Evolutionary conservation across 1,139 yeast species (phyloP).

Genomic region (Pichia sp.): DNA sequence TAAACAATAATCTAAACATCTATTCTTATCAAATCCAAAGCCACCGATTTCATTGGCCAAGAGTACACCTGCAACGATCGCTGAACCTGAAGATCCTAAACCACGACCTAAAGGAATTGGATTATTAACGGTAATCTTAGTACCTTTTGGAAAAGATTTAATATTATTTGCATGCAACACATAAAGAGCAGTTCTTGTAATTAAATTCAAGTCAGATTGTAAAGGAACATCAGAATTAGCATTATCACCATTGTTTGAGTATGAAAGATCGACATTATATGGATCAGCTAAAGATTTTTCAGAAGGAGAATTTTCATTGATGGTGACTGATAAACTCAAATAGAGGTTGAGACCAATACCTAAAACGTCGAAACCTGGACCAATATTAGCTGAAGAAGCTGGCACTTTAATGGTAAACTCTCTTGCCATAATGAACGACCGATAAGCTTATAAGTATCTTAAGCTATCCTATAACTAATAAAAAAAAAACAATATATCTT

Average conservation of each 20-base stretch:
- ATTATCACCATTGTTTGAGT: slow-evolving; percentile 63
- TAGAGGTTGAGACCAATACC: slow-evolving; percentile 81
- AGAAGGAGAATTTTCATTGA: slow-evolving; percentile 42
- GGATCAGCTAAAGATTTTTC: slow-evolving; percentile 42
- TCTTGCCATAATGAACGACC: slow-evolving; percentile 23
- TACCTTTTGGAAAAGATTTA: slow-evolving; percentile 71
- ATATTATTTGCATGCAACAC: slow-evolving; percentile 78
- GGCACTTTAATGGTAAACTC: slow-evolving; percentile 69
- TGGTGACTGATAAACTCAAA: slow-evolving; percentile 56
- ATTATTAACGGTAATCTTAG: slow-evolving; percentile 72
- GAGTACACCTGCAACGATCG: slow-evolving; percentile 95
- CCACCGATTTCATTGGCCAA: slow-evolving; percentile 80
- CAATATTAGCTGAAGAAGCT: slow-evolving; percentile 95
- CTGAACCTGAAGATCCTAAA: slow-evolving; percentile 96
- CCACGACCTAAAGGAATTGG: slow-evolving; percentile 97
- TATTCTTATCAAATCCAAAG: slow-evolving; percentile 62
- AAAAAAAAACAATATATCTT: too few relatives aligned
- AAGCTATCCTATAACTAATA: too few relatives aligned
- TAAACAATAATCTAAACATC: slow-evolving; percentile 88
- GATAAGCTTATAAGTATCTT: too few relatives aligned
- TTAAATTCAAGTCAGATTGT: slow-evolving; percentile 67
- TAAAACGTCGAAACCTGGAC: slow-evolving; percentile 95
- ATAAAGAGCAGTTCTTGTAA: slow-evolving; percentile 88
- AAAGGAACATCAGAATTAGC: slow-evolving; percentile 64
- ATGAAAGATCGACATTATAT: slow-evolving; percentile 61